A percentile compares a stretch with the other conserved stretches of the same genome.
Conservation (phyloP, 148 eudicot species). For the Camellia japonica region DNA sequence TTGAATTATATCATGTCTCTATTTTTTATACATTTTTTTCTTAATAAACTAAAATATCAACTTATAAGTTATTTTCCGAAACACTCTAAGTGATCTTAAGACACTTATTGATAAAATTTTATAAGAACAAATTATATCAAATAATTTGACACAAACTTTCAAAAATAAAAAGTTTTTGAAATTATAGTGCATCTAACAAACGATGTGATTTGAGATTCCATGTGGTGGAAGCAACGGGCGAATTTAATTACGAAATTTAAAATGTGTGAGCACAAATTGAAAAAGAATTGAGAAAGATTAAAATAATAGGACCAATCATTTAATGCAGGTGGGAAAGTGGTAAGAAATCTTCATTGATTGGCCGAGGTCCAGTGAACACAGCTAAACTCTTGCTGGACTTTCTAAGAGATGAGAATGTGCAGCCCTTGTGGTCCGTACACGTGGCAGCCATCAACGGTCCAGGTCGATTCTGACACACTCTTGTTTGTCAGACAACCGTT, state of each 20-base stretch:
- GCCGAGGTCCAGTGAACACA: not conserved
- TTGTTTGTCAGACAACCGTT: not conserved
- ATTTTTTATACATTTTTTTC: no score
- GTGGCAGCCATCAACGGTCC: slow-evolving; percentile 7
- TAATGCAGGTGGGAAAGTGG: slow-evolving; percentile 1
- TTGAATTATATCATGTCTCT: no score
- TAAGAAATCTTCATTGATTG: not conserved
- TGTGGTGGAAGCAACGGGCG: not conserved
- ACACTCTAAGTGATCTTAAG: no score
- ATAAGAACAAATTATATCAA: no score
- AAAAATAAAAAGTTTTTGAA: no score
- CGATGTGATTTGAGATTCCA: no score
- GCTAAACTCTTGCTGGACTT: slow-evolving; percentile 5
- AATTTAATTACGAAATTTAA: not conserved
- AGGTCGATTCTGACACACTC: not conserved
- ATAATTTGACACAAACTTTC: no score
- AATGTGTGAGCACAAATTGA: not conserved
- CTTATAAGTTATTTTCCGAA: no score
- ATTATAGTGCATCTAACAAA: no score
- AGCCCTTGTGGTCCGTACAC: slow-evolving; percentile 2
- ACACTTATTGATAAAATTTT: no score
- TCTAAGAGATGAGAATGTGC: not conserved
- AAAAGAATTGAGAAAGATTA: not conserved
- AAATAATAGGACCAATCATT: not conserved
- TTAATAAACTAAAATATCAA: no score